phyloP scores from a whole-genome alignment of 2,329 filamentous ascomycete genomes.

The Pseudopithomyces chartarum region DNA sequence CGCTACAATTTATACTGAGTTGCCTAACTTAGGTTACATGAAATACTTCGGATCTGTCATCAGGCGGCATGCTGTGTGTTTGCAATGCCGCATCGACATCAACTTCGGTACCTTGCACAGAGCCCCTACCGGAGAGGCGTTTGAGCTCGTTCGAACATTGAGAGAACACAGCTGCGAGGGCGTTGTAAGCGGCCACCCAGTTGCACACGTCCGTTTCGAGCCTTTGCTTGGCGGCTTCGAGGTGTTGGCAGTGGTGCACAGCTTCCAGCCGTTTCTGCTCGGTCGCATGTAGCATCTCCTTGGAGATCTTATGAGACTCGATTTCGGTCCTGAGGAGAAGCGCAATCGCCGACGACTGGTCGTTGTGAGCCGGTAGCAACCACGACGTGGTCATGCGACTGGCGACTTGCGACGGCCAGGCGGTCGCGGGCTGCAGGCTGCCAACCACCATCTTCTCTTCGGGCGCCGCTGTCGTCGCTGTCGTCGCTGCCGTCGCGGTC shows the following conservation, averaged over 20 bases:
- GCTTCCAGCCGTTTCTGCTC: conserved; percentile 15
- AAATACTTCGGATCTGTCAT: too few species aligned
- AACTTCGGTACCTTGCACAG: too few species aligned
- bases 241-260: conserved; percentile 8
- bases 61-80: too few species aligned
- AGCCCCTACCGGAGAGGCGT: too few species aligned
- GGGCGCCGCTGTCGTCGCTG: too few species aligned
- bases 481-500: neutral
- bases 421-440: neutral
- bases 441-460: neutral
- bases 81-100: too few species aligned
- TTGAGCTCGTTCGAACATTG: neutral
- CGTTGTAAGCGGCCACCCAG: neutral
- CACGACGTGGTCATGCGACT: conserved; percentile 11
- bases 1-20: too few species aligned
- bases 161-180: neutral
- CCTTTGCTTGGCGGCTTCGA: conserved; percentile 8
- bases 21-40: too few species aligned
- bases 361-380: conserved; percentile 13
- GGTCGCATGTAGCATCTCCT: conserved; percentile 19
- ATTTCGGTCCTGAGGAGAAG: conserved; percentile 16
- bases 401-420: conserved; percentile 10
- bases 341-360: conserved; percentile 18
- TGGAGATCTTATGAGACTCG: conserved; percentile 17
- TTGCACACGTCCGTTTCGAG: neutral